These are phyloP conservation scores for Paramecium primaurelia DNA, from an alignment of 73 alveolate species.

Conservation along the genomic window DNA sequence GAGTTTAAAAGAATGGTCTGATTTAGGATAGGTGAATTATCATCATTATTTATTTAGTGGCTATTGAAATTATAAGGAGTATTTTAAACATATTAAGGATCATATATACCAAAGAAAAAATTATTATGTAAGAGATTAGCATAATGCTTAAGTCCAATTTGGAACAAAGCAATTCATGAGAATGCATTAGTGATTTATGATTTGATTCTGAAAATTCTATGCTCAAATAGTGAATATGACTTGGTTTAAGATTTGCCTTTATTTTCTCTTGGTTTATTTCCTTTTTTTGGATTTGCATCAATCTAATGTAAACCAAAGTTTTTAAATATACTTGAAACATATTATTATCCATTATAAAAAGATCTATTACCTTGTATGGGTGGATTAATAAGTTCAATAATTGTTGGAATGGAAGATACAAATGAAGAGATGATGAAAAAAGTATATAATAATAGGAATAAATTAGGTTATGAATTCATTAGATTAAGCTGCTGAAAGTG, in stretches of 20 bases:
- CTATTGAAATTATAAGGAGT: background rate
- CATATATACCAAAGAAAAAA: slow-evolving; percentile 15
- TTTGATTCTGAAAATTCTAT: background rate
- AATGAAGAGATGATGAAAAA: slow-evolving; percentile 45
- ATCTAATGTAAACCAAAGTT: slow-evolving; percentile 9
- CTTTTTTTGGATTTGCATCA: slow-evolving; percentile 34
- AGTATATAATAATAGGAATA: background rate
- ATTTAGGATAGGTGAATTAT: slow-evolving; percentile 45
- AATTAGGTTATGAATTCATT: slow-evolving; percentile 9
- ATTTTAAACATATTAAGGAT: background rate
- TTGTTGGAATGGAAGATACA: slow-evolving; percentile 40
- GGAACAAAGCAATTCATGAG: slow-evolving; percentile 11
- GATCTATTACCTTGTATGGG: background rate
- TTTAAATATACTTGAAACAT: background rate
- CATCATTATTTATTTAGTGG: background rate
- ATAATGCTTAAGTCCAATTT: slow-evolving; percentile 24
- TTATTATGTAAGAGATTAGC: slow-evolving; percentile 49
- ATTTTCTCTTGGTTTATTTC: slow-evolving; percentile 10
- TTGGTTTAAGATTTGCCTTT: slow-evolving; percentile 18
- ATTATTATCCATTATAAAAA: background rate
- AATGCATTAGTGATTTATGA: slow-evolving; percentile 36
- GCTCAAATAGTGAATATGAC: background rate
- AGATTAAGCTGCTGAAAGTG: background rate
- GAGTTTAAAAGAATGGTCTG: background rate
- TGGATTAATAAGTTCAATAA: background rate